phyloP scores from a whole-genome alignment of 805 yeast species.

The Saccharomyces jurei region DNA sequence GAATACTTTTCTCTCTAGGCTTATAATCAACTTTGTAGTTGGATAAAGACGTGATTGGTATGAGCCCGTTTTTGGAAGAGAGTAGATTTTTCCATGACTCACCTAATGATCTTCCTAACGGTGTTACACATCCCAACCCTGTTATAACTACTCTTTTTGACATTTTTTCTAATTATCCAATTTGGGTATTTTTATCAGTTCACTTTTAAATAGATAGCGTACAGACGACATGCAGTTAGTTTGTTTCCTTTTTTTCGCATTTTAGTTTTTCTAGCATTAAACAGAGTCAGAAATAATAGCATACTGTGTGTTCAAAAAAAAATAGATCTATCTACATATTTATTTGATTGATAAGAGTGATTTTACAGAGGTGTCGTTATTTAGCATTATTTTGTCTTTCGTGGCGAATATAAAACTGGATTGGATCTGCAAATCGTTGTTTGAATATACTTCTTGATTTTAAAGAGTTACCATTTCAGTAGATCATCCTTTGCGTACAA shows the following conservation, averaged over 20 bases:
- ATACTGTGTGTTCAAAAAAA: background rate
- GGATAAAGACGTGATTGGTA: conserved; percentile 40
- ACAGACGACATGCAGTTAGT: background rate
- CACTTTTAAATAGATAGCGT: no score
- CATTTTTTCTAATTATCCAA: background rate
- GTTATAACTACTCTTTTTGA: conserved; percentile 75
- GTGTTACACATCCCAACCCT: conserved; percentile 81
- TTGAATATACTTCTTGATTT: background rate
- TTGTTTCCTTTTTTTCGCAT: background rate
- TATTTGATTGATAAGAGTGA: background rate
- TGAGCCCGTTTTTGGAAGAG: conserved; percentile 47
- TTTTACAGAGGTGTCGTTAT: background rate
- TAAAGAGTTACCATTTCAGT: conserved; percentile 24
- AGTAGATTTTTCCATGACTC: conserved; percentile 49
- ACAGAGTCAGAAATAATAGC: background rate
- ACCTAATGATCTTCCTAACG: conserved; percentile 65
- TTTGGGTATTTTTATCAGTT: background rate
- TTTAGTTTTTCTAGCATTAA: background rate
- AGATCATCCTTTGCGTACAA: conserved; percentile 32
- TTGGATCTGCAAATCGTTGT: background rate
- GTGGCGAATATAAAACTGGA: background rate
- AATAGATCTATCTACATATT: background rate
- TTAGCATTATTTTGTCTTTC: background rate
- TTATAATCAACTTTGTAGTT: conserved; percentile 32
- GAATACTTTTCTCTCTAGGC: conserved; percentile 46